phyloP scores from a whole-genome alignment of 2,329 filamentous ascomycete genomes.

The Stachybotrys chartarum region DNA sequence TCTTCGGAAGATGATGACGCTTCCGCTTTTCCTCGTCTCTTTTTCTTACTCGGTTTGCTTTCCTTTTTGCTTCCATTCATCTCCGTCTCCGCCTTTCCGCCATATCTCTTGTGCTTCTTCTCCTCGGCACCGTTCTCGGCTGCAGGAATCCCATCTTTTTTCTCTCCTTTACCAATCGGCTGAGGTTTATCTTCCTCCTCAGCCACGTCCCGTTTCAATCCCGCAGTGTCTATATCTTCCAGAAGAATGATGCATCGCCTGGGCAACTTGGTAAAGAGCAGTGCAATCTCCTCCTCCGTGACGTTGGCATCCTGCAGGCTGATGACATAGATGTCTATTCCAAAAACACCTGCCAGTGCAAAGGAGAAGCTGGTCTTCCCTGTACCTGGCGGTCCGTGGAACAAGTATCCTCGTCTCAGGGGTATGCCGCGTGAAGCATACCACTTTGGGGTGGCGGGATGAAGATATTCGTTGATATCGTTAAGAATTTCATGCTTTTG shows the following conservation, averaged over 20 bases:
- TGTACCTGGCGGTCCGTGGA: constrained; percentile 68
- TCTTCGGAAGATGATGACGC: constrained; percentile 9
- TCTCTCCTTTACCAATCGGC: constrained; percentile 5
- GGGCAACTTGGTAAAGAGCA: constrained; percentile 54
- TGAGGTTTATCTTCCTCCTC: constrained; percentile 12
- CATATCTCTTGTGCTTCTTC: not conserved
- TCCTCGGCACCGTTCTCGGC: constrained; percentile 11
- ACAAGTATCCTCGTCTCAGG: constrained; percentile 69
- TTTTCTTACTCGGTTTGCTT: constrained; percentile 1
- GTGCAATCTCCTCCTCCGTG: constrained; percentile 53
- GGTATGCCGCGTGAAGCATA: constrained; percentile 72
- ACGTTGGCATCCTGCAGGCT: constrained; percentile 48
- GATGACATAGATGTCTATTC: constrained; percentile 60
- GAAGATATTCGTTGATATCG: constrained; percentile 74
- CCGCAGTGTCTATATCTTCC: constrained; percentile 64
- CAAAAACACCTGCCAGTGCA: constrained; percentile 58
- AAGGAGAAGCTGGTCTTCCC: constrained; percentile 65
- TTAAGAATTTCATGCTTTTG: constrained; percentile 60
- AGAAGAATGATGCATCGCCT: constrained; percentile 58
- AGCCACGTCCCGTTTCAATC: constrained; percentile 38
- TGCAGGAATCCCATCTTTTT: constrained; percentile 2
- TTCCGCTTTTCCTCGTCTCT: constrained; percentile 6
- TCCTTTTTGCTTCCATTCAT: constrained; percentile 6
- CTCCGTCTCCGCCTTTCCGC: constrained; percentile 3
- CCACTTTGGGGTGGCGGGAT: constrained; percentile 63